Conservation (phyloP, 768 basidiomycete species). For the Agrocybe chaxingu region DNA sequence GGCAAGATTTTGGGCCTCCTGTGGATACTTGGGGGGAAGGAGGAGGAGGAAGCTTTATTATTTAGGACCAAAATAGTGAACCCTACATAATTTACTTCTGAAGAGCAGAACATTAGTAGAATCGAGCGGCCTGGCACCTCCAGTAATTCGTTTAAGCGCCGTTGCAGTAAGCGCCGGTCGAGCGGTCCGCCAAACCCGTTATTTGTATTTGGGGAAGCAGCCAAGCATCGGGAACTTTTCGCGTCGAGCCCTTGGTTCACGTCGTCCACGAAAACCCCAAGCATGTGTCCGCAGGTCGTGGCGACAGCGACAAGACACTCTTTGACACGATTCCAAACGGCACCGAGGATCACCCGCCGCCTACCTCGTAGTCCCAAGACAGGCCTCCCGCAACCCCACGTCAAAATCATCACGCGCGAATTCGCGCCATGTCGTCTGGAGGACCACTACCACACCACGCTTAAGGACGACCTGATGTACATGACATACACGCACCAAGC, state of each 20-base stretch:
- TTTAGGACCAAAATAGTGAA: no score
- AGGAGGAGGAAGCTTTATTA: no score
- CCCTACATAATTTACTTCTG: no score
- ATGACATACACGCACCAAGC: constrained; percentile 84
- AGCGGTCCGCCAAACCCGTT: not conserved
- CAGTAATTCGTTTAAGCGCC: no score
- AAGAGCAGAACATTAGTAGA: no score
- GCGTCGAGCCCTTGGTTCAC: not conserved
- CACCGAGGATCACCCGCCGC: constrained; percentile 40
- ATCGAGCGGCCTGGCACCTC: no score
- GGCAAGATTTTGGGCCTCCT: no score
- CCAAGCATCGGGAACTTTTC: constrained; percentile 10
- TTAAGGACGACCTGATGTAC: constrained; percentile 91
- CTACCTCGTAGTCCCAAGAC: constrained; percentile 46
- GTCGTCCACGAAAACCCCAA: not conserved
- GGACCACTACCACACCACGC: constrained; percentile 81
- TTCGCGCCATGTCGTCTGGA: constrained; percentile 69
- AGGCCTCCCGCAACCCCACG: constrained; percentile 72
- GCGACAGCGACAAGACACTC: constrained; percentile 14
- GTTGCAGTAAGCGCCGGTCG: no score
- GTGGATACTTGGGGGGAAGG: no score
- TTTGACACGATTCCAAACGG: constrained; percentile 49
- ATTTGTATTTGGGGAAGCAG: not conserved
- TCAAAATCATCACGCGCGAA: constrained; percentile 62
- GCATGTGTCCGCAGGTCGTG: constrained; percentile 12